A percentile compares a stretch with the other conserved stretches of the same genome.
Conservation (phyloP, 352 stramenopile genomes). For the Blastocystis hominis region DNA sequence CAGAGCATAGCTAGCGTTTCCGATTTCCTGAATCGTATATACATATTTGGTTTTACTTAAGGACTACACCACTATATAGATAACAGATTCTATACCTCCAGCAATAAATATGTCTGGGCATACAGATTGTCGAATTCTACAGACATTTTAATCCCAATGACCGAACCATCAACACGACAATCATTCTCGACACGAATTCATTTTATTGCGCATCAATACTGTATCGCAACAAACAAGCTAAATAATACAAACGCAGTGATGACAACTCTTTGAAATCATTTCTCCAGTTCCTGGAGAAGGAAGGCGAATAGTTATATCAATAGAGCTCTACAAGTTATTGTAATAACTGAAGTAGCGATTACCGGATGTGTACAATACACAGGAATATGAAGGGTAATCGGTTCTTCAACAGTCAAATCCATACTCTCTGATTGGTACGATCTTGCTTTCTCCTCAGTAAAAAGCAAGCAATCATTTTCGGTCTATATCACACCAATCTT, state of each 20-base stretch:
- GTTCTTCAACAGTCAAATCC: not conserved
- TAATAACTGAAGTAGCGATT: not conserved
- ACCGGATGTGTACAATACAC: not conserved
- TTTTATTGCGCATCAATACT: not conserved
- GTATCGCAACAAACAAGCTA: not conserved
- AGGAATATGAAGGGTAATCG: not conserved
- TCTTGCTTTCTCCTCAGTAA: not conserved
- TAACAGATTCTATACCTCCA: not conserved
- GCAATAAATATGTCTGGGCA: not conserved
- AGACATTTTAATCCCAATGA: not conserved
- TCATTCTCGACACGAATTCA: not conserved
- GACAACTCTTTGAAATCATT: not conserved
- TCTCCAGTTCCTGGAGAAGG: constrained; percentile 6
- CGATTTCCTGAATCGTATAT: no score
- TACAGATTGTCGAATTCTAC: not conserved
- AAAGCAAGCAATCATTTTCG: not conserved
- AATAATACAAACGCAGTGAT: not conserved
- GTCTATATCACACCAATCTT: not conserved
- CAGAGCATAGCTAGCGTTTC: not conserved
- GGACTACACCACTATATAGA: no score
- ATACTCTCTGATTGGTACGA: not conserved
- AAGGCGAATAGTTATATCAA: not conserved
- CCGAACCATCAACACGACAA: not conserved
- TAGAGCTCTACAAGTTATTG: not conserved
- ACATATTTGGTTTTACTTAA: no score